Percentiles rank a stretch among this genome's conserved stretches.
These are phyloP conservation scores for Suhomyces sp. DNA, from an alignment of 805 yeast species.

Conservation along the genomic window DNA sequence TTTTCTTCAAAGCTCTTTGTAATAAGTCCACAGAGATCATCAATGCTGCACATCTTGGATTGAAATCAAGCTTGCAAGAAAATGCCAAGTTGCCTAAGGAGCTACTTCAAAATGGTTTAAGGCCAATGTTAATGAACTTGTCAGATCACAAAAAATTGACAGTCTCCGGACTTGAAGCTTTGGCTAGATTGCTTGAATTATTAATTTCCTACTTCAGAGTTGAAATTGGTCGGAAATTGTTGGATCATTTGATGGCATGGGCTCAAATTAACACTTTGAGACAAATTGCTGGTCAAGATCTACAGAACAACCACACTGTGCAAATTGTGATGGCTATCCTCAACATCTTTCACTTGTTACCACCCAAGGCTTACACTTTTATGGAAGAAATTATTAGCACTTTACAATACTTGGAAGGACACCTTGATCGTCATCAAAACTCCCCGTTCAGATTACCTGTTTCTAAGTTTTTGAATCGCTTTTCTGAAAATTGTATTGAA, in stretches of 20 bases:
- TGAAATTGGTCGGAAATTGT: constrained; percentile 88
- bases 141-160: constrained; percentile 92
- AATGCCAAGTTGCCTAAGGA: constrained; percentile 92
- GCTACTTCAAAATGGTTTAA: constrained; percentile 86
- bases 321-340: constrained; percentile 86
- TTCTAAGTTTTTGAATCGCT: constrained; percentile 80
- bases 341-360: constrained; percentile 87
- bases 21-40: constrained; percentile 83
- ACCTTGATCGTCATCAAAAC: constrained; percentile 75
- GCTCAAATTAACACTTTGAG: constrained; percentile 80
- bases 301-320: constrained; percentile 77
- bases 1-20: constrained; percentile 89
- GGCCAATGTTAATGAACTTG: constrained; percentile 93
- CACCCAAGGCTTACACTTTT: constrained; percentile 88
- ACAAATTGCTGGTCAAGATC: constrained; percentile 73
- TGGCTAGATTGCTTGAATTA: constrained; percentile 81
- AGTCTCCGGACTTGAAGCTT: constrained; percentile 85
- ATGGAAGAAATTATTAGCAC: constrained; percentile 83
- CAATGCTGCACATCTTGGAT: constrained; percentile 89
- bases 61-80: constrained; percentile 78
- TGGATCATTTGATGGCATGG: constrained; percentile 96
- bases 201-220: constrained; percentile 92
- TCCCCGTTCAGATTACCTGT: constrained; percentile 93
- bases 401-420: constrained; percentile 74
- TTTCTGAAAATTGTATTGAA: constrained; percentile 69